Conservation (phyloP, 768 basidiomycete genomes). For the Tylopilus rubrobrunneus region DNA sequence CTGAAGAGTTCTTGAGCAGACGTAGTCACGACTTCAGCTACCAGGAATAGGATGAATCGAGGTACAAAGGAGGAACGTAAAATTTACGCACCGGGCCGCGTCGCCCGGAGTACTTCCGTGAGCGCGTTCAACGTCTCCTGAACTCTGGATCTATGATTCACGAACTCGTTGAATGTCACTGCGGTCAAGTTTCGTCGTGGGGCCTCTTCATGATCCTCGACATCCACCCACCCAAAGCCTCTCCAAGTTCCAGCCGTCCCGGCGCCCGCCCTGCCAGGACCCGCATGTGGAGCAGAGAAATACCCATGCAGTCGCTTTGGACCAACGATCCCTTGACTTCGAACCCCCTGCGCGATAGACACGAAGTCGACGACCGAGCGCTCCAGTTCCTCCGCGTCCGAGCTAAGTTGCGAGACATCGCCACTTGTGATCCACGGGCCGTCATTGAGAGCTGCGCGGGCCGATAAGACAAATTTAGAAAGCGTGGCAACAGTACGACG, state of each 20-base stretch:
- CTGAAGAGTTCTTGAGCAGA: slow-evolving; percentile 34
- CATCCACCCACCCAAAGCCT: slow-evolving; percentile 49
- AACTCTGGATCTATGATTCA: slow-evolving; percentile 21
- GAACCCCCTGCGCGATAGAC: slow-evolving; percentile 50
- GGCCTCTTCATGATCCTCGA: slow-evolving; percentile 32
- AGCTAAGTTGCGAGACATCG: slow-evolving; percentile 48
- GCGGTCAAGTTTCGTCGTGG: slow-evolving; percentile 25
- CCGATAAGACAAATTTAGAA: slow-evolving; percentile 82
- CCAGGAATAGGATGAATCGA: slow-evolving; percentile 1
- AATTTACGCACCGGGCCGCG: slow-evolving; percentile 17
- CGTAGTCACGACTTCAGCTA: slow-evolving; percentile 22
- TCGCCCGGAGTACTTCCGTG: slow-evolving; percentile 16
- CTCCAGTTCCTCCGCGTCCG: slow-evolving; percentile 71
- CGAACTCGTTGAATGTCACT: slow-evolving; percentile 34
- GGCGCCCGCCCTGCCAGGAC: slow-evolving; percentile 42
- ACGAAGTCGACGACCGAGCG: slow-evolving; percentile 66
- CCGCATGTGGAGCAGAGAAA: slow-evolving; percentile 34
- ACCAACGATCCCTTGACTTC: slow-evolving; percentile 25
- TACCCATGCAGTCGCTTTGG: slow-evolving; percentile 37
- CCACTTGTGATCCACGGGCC: slow-evolving; percentile 25
- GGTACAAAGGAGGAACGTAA: background rate
- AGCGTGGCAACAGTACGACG: slow-evolving; percentile 82
- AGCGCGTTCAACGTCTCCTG: slow-evolving; percentile 27
- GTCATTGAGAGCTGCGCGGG: slow-evolving; percentile 67
- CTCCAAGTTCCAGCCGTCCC: slow-evolving; percentile 51